phyloP scores from a whole-genome alignment of 1,284 basidiomycete species.

The Xerocomus minutiporus region DNA sequence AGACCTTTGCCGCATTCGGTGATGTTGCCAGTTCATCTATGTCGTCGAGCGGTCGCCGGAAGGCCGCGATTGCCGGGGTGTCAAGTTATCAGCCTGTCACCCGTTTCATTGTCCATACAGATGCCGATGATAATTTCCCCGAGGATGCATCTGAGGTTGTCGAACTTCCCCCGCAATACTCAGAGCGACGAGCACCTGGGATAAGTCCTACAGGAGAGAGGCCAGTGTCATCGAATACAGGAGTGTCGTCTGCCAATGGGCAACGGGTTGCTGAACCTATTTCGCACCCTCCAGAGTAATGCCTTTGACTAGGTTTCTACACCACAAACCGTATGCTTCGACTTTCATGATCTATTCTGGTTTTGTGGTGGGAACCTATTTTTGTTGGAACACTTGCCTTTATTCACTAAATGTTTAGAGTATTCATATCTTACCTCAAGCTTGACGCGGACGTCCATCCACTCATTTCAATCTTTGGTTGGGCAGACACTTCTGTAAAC shows the following conservation, averaged over 20 bases:
- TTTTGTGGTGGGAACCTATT: slow-evolving; percentile 1
- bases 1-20: slow-evolving; percentile 18
- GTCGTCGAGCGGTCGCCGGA: slow-evolving; percentile 43
- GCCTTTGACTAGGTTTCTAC: neutral
- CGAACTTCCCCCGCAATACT: slow-evolving; percentile 74
- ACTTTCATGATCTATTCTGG: neutral
- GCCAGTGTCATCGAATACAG: slow-evolving; percentile 12
- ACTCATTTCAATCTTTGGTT: slow-evolving; percentile 6
- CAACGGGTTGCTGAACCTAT: slow-evolving; percentile 2
- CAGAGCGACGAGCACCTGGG: slow-evolving; percentile 41
- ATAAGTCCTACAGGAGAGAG: slow-evolving; percentile 4
- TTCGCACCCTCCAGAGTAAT: slow-evolving; percentile 6
- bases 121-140: slow-evolving; percentile 51
- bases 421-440: slow-evolving; percentile 5
- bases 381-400: neutral
- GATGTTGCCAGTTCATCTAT: slow-evolving; percentile 26
- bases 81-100: slow-evolving; percentile 40
- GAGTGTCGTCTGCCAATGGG: slow-evolving; percentile 6
- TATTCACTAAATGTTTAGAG: slow-evolving; percentile 3
- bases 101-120: slow-evolving; percentile 67
- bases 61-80: slow-evolving; percentile 48
- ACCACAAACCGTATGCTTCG: slow-evolving; percentile 1
- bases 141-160: slow-evolving; percentile 54
- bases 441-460: neutral
- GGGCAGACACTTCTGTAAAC: slow-evolving; percentile 1